Base-by-base conservation (phyloP, 306 rosid species). In the Lotus japonicus region DNA sequence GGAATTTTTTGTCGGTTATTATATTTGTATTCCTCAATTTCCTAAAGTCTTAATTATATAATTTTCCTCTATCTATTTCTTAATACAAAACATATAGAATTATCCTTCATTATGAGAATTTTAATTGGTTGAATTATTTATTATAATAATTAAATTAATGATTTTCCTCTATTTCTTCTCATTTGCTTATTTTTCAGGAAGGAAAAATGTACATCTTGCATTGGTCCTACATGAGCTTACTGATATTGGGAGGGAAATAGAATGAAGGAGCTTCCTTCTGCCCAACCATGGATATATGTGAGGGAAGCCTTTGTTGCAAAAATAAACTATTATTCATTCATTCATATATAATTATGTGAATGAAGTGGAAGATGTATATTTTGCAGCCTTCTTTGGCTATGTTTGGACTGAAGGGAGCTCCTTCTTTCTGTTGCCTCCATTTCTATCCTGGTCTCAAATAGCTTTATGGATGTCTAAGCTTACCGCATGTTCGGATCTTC, bases 241-340 rank as follows among this genome's bases (percentile, higher is more conserved):
- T 50, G 39, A 58, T 38, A 41, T 9, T 41, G 5, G 12, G 74
- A 65, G 66, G 76, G 64, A 39, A 76, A 67, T 52, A 72, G 81
- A 72, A 66, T 52, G 84, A 71, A 81, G 85, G 82, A 81, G 85
- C 85, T 72, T 79, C 66, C 70, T 80, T 58, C 85, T 72, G 85
- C 76, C 85, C 85, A 81, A 72, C 70, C 81, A 76, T 53, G 42
- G 42, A 38, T 2, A 43, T 5, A 18, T 44, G 35, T 5, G 12
- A 39, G 36, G 56, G 14, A 49, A 17, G 10, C 57, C 0, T 55
- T 49, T 59, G 74, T 70, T 80, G 81, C 60, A 58, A 64, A 64
- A 64, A 50, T 60, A 71, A 54, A 65, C 16, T 31, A 16, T 56
- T 36, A 55, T 3, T 70, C 77, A 54, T 76, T 60, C 66, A 41